A percentile compares a stretch with the other conserved stretches of the same genome.
phyloP scores from a whole-genome alignment of 176 grass and related monocot genomes.

The Metroxylon sagu region DNA sequence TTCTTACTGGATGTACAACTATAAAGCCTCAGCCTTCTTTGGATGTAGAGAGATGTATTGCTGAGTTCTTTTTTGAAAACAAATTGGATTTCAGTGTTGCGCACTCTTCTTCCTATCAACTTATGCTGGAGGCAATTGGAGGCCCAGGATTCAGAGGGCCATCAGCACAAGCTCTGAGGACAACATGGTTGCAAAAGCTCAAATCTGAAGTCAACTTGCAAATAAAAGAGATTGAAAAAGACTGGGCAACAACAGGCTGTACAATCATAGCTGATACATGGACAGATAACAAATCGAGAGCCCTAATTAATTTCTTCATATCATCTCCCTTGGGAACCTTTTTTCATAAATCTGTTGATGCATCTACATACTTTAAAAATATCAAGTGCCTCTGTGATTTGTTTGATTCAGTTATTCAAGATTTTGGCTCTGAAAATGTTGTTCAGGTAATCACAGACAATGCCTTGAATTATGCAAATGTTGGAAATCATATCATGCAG shows the following conservation, averaged over 20 bases:
- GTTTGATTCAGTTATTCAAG: constrained; percentile 88
- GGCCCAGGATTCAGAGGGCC: constrained; percentile 64
- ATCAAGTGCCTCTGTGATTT: constrained; percentile 64
- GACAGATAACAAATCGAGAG: constrained; percentile 79
- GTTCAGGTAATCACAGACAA: constrained; percentile 74
- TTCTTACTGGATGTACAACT: constrained; percentile 23
- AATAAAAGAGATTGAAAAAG: constrained; percentile 74
- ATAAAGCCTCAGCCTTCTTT: constrained; percentile 25
- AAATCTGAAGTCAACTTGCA: constrained; percentile 53
- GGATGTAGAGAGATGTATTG: constrained; percentile 67
- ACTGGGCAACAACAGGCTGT: constrained; percentile 83
- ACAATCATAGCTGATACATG: constrained; percentile 82
- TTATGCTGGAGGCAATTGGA: constrained; percentile 70
- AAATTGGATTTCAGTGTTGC: constrained; percentile 77
- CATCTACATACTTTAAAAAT: constrained; percentile 64
- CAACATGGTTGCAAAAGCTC: constrained; percentile 67
- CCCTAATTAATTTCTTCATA: constrained; percentile 71
- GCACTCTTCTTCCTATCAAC: constrained; percentile 46
- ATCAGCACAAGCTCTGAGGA: constrained; percentile 42
- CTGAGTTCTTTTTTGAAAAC: constrained; percentile 94
- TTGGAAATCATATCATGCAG: constrained; percentile 71
- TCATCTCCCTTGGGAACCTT: constrained; percentile 73
- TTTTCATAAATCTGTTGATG: constrained; percentile 84
- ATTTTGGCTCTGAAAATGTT: constrained; percentile 81
- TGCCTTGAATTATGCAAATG: constrained; percentile 61